These are phyloP conservation scores for Pestalotiopsis sp. DNA, from an alignment of 2,329 filamentous ascomycete genomes.

Conservation along the genomic window DNA sequence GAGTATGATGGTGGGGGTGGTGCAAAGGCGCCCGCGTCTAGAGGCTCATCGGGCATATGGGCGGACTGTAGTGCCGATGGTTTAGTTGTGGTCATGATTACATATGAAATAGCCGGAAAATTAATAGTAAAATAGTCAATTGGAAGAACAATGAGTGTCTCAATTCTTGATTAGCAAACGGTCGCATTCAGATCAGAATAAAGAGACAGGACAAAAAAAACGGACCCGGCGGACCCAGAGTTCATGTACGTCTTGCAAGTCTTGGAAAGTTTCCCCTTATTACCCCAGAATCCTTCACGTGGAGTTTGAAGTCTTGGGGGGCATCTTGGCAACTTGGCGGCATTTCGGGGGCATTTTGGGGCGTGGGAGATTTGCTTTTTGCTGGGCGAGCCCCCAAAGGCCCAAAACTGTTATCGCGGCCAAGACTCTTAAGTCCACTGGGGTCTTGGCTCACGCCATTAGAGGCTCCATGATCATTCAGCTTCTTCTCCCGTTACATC, in stretches of 20 bases:
- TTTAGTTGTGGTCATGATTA: not conserved
- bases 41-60: not conserved
- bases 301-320: not conserved
- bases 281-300: not conserved
- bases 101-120: not conserved
- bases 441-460: not conserved
- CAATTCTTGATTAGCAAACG: not conserved
- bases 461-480: not conserved
- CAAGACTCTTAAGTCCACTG: not conserved
- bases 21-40: not conserved
- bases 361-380: not conserved
- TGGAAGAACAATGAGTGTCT: too few relatives aligned
- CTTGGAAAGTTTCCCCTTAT: not conserved
- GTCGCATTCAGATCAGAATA: not conserved
- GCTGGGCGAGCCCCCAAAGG: not conserved
- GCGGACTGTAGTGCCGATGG: not conserved
- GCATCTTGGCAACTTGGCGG: not conserved
- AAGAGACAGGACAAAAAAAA: not conserved
- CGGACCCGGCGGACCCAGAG: not conserved
- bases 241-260: not conserved
- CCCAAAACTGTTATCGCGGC: not conserved
- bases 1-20: not conserved
- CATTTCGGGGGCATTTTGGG: not conserved
- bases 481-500: not conserved
- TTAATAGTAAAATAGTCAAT: not conserved